A percentile compares a stretch with the other conserved stretches of the same genome.
Evolutionary conservation across 1,139 yeast species (phyloP).

Genomic region (Yamadazyma kanchanaburiensis): DNA sequence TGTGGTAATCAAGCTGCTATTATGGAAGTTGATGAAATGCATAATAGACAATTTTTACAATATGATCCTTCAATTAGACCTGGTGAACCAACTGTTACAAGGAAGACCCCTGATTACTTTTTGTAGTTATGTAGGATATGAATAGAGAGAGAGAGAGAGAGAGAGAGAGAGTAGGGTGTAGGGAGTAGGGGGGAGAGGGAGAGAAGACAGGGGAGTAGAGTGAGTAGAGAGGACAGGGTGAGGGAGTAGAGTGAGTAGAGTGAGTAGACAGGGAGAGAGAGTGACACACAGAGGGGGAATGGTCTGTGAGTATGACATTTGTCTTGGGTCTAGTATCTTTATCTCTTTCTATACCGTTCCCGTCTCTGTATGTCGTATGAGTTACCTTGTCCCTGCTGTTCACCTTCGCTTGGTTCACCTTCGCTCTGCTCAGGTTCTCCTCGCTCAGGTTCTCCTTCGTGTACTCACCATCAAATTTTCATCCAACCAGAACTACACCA

Average conservation of each 20-base stretch:
- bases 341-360: no score
- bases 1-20: constrained; percentile 99
- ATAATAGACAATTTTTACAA: constrained; percentile 84
- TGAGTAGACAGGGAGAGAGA: no score
- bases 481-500: constrained; percentile 21
- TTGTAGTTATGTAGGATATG: constrained; percentile 33
- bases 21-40: constrained; percentile 96
- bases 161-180: no score
- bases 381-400: not conserved
- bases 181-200: no score
- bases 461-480: constrained; percentile 6
- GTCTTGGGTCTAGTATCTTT: not conserved
- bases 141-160: no score
- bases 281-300: constrained; percentile 1
- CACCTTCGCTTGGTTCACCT: not conserved
- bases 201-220: no score
- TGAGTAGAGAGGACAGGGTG: no score
- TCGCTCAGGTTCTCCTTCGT: constrained; percentile 1
- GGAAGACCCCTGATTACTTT: constrained; percentile 94
- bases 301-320: not conserved
- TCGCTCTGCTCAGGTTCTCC: not conserved
- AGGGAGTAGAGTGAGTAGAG: no score
- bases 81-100: constrained; percentile 92
- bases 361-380: no score
- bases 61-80: constrained; percentile 95